Evolutionary conservation across 2,329 filamentous ascomycete genomes (phyloP), one percentile per base, ranked within the genome.

Genomic region (Canariomyces notabilis): DNA sequence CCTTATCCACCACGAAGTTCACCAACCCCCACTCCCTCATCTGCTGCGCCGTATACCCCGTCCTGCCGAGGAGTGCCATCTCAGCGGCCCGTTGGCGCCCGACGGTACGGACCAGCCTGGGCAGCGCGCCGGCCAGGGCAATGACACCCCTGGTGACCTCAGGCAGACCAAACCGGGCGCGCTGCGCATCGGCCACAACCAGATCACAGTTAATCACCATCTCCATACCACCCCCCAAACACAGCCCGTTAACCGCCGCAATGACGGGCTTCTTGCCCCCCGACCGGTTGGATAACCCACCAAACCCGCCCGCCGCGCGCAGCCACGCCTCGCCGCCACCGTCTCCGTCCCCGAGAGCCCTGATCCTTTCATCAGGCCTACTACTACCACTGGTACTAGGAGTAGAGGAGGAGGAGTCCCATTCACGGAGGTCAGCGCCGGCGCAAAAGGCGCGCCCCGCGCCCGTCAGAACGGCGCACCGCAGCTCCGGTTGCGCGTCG

Each of bases 241-340:
- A 86, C 15, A 85, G 69, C 6, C 87, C 87, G 59, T 89, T 87
- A 16, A 90, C 83, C 1, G 86, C 87, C 1, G 82, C 84, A 21
- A 91, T 76, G 45, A 91, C 73, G 5, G 87, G 87, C 59, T 91
- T 91, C 64, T 79, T 80, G n/a, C n/a, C n/a, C 38, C 85, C 85
- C 5, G 66, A 63, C 20, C 85, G 73, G 52, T 85, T 80, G 44
- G 77, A 80, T 23, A 89, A 66, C 0, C 77, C 84, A 19, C 79
- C 83, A 50, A 87, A 85, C 1, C 83, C 26, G 8, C 26, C 26
- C 9, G n/a, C 84, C 2, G 68, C 65, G 0, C 69, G 57, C 0
- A 69, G 58, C 60, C 67, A 67, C 15, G 55, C 33, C 26, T 38
- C 11, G 22, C 39, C 18, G 38, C 33, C 5, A 37, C 32, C 23